phyloP scores from a whole-genome alignment of 345 rosid genomes.

The Brassica rapa region DNA sequence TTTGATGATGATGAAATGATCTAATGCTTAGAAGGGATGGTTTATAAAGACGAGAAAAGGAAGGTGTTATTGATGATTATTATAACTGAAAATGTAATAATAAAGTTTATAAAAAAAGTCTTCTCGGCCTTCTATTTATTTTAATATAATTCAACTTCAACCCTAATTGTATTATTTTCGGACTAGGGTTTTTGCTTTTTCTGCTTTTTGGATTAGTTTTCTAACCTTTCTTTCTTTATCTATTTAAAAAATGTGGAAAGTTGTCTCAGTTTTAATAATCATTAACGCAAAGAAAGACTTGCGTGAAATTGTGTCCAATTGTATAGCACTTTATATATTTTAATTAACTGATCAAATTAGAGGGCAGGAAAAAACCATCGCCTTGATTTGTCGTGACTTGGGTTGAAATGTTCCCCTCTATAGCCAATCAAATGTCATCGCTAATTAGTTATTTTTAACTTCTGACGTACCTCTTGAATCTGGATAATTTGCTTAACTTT shows the following conservation, averaged over 20 bases:
- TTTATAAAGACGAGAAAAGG: constrained; percentile 33
- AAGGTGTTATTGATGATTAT: constrained; percentile 29
- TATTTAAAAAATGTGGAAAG: constrained; percentile 17
- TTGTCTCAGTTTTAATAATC: constrained; percentile 28
- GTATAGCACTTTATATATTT: constrained; percentile 31
- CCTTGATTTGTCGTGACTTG: constrained; percentile 41
- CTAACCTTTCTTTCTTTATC: constrained; percentile 33
- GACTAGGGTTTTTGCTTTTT: constrained; percentile 57
- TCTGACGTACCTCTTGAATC: neutral
- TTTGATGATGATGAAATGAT: constrained; percentile 38
- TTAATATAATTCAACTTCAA: constrained; percentile 34
- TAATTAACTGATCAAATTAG: constrained; percentile 26
- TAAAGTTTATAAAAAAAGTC: constrained; percentile 29
- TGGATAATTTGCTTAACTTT: constrained; percentile 6
- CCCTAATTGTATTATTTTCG: constrained; percentile 36
- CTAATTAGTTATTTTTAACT: neutral
- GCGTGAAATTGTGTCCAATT: constrained; percentile 32
- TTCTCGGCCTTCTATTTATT: constrained; percentile 42
- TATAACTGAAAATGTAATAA: constrained; percentile 12
- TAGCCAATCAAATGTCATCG: constrained; percentile 34
- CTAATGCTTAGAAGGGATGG: constrained; percentile 23
- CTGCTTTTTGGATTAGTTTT: constrained; percentile 73
- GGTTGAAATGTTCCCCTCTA: constrained; percentile 43
- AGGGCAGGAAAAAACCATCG: constrained; percentile 34
- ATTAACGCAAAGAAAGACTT: constrained; percentile 21